A percentile compares a stretch with the other conserved stretches of the same genome.
These are phyloP conservation scores for Cutaneotrichosporon sp. DNA, from an alignment of 1,284 basidiomycete genomes.

Conservation along the genomic window DNA sequence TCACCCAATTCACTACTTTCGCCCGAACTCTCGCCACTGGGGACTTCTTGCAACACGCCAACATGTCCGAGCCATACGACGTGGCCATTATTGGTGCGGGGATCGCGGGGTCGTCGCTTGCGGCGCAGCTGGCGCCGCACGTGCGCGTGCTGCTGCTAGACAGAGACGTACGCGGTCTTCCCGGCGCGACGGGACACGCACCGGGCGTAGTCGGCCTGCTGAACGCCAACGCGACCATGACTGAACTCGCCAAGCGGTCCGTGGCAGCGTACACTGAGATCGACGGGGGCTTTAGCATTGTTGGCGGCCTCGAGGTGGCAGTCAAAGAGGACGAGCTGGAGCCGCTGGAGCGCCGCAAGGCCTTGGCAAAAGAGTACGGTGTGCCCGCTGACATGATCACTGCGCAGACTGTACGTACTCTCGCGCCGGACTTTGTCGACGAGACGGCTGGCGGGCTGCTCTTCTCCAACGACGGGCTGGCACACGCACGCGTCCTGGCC, in stretches of 20 bases:
- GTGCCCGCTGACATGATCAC: slow-evolving; percentile 11
- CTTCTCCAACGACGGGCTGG: slow-evolving; percentile 24
- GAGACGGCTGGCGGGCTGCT: slow-evolving; percentile 1
- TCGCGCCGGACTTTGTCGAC: slow-evolving; percentile 19
- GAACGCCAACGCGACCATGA: slow-evolving; percentile 19
- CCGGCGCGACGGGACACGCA: slow-evolving; percentile 29
- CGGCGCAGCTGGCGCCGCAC: slow-evolving; percentile 49
- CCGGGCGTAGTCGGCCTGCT: slow-evolving; percentile 30
- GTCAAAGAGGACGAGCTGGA: neutral
- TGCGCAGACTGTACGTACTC: slow-evolving; percentile 4
- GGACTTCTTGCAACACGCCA: too few species aligned
- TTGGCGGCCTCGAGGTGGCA: slow-evolving; percentile 24
- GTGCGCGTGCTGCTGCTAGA: slow-evolving; percentile 51
- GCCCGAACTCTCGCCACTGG: too few species aligned
- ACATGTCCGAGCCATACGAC: slow-evolving; percentile 13
- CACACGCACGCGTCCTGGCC: slow-evolving; percentile 16
- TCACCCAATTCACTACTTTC: too few species aligned
- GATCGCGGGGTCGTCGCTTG: slow-evolving; percentile 36
- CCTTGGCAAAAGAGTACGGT: slow-evolving; percentile 7
- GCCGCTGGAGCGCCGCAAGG: slow-evolving; percentile 2
- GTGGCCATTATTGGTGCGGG: slow-evolving; percentile 26
- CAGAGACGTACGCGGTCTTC: slow-evolving; percentile 20
- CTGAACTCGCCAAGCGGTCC: slow-evolving; percentile 22
- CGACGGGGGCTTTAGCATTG: slow-evolving; percentile 16
- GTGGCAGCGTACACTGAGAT: slow-evolving; percentile 15